These are phyloP conservation scores for Onygenales sp. DNA, from an alignment of 2,329 filamentous ascomycete genomes.

Conservation along the genomic window DNA sequence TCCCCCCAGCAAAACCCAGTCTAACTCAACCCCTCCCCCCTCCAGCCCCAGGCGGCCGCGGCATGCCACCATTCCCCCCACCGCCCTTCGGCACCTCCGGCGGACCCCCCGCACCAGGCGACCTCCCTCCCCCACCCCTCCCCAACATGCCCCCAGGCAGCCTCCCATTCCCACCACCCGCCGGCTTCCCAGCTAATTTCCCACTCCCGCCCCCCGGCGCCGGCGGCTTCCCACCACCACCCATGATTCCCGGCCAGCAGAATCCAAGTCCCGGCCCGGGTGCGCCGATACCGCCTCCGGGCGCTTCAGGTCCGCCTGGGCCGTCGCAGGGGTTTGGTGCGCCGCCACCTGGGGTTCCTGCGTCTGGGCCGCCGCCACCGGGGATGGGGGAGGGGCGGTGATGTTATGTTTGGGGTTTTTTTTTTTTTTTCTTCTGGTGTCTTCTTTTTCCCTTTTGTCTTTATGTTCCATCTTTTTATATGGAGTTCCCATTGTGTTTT, in stretches of 20 bases:
- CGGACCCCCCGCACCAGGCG: slow-evolving; percentile 28
- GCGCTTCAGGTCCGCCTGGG: slow-evolving; percentile 16
- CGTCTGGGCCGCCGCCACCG: slow-evolving; percentile 9
- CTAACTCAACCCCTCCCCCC: slow-evolving; percentile 9
- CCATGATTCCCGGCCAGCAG: slow-evolving; percentile 14
- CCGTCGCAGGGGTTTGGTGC: slow-evolving; percentile 4
- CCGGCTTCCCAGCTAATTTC: slow-evolving; percentile 42
- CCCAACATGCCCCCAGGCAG: slow-evolving; percentile 33
- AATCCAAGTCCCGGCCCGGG: slow-evolving; percentile 19
- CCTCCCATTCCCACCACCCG: slow-evolving; percentile 33
- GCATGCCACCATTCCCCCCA: slow-evolving; percentile 41
- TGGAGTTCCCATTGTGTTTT: background rate
- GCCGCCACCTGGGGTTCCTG: background rate
- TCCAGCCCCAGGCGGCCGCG: slow-evolving; percentile 46
- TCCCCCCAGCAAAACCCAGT: background rate
- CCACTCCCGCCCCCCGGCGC: slow-evolving; percentile 33
- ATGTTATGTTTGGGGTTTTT: background rate
- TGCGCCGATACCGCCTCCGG: slow-evolving; percentile 20
- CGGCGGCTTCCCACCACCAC: slow-evolving; percentile 19
- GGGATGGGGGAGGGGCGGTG: slow-evolving; percentile 1
- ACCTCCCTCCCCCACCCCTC: slow-evolving; percentile 22
- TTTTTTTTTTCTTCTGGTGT: background rate
- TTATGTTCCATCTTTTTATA: background rate
- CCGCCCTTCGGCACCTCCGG: slow-evolving; percentile 35
- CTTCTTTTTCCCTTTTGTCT: background rate